Percentiles rank a stretch among this genome's conserved stretches.
These are phyloP conservation scores for Candida pini DNA, from an alignment of 805 yeast genomes.

Conservation along the genomic window DNA sequence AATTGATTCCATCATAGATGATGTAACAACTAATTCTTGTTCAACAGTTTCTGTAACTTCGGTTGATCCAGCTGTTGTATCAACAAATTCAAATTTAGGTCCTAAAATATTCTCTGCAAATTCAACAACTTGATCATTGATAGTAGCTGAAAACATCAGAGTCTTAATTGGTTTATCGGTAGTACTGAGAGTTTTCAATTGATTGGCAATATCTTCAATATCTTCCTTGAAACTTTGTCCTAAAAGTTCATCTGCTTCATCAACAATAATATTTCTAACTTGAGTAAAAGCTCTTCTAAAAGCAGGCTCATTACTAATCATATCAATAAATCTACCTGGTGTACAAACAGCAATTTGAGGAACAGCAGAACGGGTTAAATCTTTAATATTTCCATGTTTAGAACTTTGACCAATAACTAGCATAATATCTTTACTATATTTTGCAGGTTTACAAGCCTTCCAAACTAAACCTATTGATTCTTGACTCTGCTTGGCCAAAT, in stretches of 20 bases:
- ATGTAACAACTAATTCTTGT: slow-evolving; percentile 57
- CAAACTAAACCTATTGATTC: slow-evolving; percentile 52
- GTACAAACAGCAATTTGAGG: slow-evolving; percentile 78
- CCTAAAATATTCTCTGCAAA: slow-evolving; percentile 62
- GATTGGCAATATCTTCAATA: slow-evolving; percentile 50
- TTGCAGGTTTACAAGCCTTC: slow-evolving; percentile 10
- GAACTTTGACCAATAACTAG: slow-evolving; percentile 67
- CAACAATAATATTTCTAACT: slow-evolving; percentile 66
- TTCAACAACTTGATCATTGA: slow-evolving; percentile 57
- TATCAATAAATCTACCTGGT: slow-evolving; percentile 78
- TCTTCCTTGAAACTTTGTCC: slow-evolving; percentile 75
- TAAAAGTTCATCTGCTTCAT: slow-evolving; percentile 86
- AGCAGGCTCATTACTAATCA: slow-evolving; percentile 40
- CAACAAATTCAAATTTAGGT: slow-evolving; percentile 49
- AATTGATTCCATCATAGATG: slow-evolving; percentile 51
- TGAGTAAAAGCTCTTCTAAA: slow-evolving; percentile 42
- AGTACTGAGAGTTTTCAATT: slow-evolving; percentile 29
- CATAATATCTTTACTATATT: slow-evolving; percentile 30
- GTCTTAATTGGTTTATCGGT: slow-evolving; percentile 47
- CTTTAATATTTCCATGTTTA: slow-evolving; percentile 21
- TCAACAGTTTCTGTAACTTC: slow-evolving; percentile 67
- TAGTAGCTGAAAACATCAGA: slow-evolving; percentile 83
- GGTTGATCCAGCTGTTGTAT: slow-evolving; percentile 70
- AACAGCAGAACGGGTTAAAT: slow-evolving; percentile 22
- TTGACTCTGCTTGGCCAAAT: slow-evolving; percentile 78